Conservation (phyloP, 1,284 basidiomycete genomes). For the Dichomitus squalens region DNA sequence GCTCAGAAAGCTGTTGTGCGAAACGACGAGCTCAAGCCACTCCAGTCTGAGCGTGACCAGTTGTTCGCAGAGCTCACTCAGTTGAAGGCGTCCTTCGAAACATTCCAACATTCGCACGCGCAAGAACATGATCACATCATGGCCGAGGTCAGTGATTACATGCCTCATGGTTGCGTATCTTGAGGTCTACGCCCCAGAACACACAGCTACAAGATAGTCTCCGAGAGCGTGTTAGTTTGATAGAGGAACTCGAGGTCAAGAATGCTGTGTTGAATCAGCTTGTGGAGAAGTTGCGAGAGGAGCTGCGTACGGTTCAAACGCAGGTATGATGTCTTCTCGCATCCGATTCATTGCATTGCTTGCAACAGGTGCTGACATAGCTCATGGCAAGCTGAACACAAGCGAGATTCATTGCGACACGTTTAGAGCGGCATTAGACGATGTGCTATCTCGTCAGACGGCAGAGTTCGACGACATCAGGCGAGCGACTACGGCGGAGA, state of each 20-base stretch:
- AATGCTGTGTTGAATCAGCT: not conserved
- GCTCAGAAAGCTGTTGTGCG: not conserved
- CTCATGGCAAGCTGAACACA: constrained; percentile 1
- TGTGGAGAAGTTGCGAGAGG: not conserved
- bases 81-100: not conserved
- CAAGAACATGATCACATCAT: constrained; percentile 8
- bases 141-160: not conserved
- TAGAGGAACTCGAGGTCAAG: not conserved
- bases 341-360: not conserved
- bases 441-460: constrained; percentile 8
- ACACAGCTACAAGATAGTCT: constrained; percentile 2
- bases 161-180: not conserved
- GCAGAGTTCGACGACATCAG: not conserved
- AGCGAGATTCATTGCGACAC: constrained; percentile 15
- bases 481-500: not conserved
- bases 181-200: not conserved
- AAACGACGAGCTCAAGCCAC: not conserved
- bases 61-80: constrained; percentile 1
- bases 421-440: constrained; percentile 9
- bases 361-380: not conserved
- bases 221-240: not conserved
- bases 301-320: not conserved
- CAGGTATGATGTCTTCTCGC: constrained; percentile 2
- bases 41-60: not conserved
- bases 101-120: not conserved